Evolutionary conservation across 495 filamentous ascomycete species (phyloP).

Genomic region (Talaromyces adpressus): DNA sequence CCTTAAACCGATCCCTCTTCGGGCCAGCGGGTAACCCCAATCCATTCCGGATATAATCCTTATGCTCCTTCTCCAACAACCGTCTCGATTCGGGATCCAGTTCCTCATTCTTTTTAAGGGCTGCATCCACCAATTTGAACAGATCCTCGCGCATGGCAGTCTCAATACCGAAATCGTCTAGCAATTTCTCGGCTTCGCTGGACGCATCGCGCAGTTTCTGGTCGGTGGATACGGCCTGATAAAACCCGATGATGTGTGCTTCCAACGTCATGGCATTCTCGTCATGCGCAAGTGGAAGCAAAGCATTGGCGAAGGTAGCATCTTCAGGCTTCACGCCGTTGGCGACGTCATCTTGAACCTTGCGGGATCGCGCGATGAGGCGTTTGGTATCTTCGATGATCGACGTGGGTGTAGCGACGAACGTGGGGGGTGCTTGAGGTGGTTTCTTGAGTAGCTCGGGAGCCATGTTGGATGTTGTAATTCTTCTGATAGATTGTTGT

Average conservation of each 20-base stretch:
- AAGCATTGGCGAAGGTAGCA: slow-evolving; percentile 59
- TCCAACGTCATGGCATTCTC: slow-evolving; percentile 58
- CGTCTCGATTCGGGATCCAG: slow-evolving; percentile 58
- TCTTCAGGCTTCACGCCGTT: slow-evolving; percentile 54
- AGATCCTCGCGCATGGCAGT: slow-evolving; percentile 62
- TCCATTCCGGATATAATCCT: slow-evolving; percentile 58
- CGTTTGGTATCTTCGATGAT: slow-evolving; percentile 70
- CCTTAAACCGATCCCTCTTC: slow-evolving; percentile 59
- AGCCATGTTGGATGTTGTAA: slow-evolving; percentile 63
- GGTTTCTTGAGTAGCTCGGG: slow-evolving; percentile 57
- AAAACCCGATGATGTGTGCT: slow-evolving; percentile 62
- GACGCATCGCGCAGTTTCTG: slow-evolving; percentile 64
- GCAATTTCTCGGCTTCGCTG: slow-evolving; percentile 58
- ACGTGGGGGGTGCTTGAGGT: slow-evolving; percentile 78
- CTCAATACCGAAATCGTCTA: slow-evolving; percentile 63
- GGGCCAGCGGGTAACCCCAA: slow-evolving; percentile 54
- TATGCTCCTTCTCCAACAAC: slow-evolving; percentile 62
- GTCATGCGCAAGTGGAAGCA: slow-evolving; percentile 59
- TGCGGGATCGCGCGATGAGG: slow-evolving; percentile 61
- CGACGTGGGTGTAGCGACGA: slow-evolving; percentile 72
- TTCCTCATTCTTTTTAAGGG: slow-evolving; percentile 48
- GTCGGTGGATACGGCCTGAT: slow-evolving; percentile 70
- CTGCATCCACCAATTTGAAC: slow-evolving; percentile 56
- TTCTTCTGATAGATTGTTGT: slow-evolving; percentile 32
- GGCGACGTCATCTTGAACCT: slow-evolving; percentile 68